Percentiles rank a stretch among this genome's conserved stretches.
Conservation (phyloP, 495 filamentous ascomycete genomes). For the Penicillium diatomitis region DNA sequence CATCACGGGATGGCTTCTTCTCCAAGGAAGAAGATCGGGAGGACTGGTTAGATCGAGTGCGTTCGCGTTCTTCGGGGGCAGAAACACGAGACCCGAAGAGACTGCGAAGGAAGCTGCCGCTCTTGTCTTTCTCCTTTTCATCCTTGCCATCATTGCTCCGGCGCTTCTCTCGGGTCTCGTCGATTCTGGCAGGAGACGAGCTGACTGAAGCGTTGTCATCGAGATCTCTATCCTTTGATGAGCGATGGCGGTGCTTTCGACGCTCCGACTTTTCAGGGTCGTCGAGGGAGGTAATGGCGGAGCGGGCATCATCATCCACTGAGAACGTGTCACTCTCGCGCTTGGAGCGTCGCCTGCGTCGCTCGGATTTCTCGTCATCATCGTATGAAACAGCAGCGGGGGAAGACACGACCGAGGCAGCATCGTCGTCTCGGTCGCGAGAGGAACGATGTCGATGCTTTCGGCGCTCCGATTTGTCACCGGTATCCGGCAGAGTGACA, state of each 20-base stretch:
- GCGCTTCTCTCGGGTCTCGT: constrained; percentile 22
- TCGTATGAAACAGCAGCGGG: constrained; percentile 9
- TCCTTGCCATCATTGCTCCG: constrained; percentile 17
- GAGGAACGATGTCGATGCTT: constrained; percentile 10
- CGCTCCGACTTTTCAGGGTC: constrained; percentile 13
- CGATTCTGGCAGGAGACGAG: constrained; percentile 26
- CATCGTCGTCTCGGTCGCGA: constrained; percentile 18
- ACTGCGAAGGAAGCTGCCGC: constrained; percentile 27
- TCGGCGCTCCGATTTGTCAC: constrained; percentile 12
- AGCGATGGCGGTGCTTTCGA: constrained; percentile 11
- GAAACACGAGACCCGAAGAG: constrained; percentile 32
- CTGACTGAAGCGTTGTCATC: constrained; percentile 27
- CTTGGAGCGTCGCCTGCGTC: constrained; percentile 24
- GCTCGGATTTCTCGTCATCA: constrained; percentile 11
- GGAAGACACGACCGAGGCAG: constrained; percentile 27
- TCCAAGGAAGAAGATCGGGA: constrained; percentile 26
- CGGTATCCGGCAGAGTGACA: constrained; percentile 11
- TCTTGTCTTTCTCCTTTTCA: constrained; percentile 25
- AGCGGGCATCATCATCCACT: constrained; percentile 10
- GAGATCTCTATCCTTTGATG: constrained; percentile 9
- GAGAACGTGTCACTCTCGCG: constrained; percentile 15
- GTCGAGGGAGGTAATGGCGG: constrained; percentile 11
- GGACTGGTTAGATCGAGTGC: constrained; percentile 16
- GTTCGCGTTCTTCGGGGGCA: constrained; percentile 22
- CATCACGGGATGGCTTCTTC: constrained; percentile 27